These are phyloP conservation scores for Pyrenula aspistea DNA, from an alignment of 495 filamentous ascomycete genomes.

Conservation along the genomic window DNA sequence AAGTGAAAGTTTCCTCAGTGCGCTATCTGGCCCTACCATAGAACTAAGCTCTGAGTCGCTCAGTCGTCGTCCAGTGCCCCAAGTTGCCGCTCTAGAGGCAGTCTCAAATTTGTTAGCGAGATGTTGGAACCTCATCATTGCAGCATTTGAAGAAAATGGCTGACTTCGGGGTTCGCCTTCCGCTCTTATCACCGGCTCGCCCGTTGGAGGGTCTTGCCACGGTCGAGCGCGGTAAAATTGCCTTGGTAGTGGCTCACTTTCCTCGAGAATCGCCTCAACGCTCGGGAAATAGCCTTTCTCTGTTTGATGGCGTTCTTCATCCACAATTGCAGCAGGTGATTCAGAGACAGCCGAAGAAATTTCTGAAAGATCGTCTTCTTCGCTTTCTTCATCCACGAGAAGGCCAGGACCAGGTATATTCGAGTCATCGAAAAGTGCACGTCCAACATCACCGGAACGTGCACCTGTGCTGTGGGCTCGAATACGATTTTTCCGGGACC, in stretches of 20 bases:
- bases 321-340: constrained; percentile 19
- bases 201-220: constrained; percentile 29
- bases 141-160: constrained; percentile 29
- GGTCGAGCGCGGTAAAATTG: constrained; percentile 25
- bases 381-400: constrained; percentile 33
- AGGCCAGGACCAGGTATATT: constrained; percentile 33
- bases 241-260: constrained; percentile 14
- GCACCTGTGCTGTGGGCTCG: constrained; percentile 37
- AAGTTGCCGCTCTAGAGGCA: constrained; percentile 55
- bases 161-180: constrained; percentile 11
- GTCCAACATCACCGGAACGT: constrained; percentile 28
- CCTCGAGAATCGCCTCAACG: constrained; percentile 10
- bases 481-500: constrained; percentile 13
- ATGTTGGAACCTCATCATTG: constrained; percentile 30
- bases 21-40: constrained; percentile 38
- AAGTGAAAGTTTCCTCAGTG: constrained; percentile 52
- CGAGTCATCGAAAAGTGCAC: constrained; percentile 11
- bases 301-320: constrained; percentile 12
- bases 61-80: constrained; percentile 49
- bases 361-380: constrained; percentile 19
- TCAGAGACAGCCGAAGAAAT: constrained; percentile 14
- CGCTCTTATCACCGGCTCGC: constrained; percentile 12
- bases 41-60: constrained; percentile 52
- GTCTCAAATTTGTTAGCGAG: constrained; percentile 32
- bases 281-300: constrained; percentile 11